These are phyloP conservation scores for Pharus latifolius DNA, from an alignment of 176 grass and related monocot species.

Conservation along the genomic window DNA sequence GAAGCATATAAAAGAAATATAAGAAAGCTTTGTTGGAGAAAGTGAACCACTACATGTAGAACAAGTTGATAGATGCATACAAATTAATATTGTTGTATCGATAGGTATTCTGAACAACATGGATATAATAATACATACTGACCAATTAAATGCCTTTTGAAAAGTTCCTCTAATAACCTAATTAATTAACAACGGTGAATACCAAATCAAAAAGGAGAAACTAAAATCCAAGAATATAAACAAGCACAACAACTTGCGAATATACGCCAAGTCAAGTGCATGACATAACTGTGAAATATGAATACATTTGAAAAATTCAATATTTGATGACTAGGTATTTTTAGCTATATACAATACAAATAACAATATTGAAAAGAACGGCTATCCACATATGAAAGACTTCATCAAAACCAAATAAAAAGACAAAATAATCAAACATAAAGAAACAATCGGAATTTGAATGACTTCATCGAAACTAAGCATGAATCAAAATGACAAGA, in stretches of 20 bases:
- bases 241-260: background rate
- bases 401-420: conserved; percentile 1
- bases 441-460: background rate
- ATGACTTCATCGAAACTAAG: conserved; percentile 3
- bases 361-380: no score
- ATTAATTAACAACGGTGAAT: background rate
- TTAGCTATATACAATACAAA: no score
- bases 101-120: background rate
- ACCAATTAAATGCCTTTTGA: background rate
- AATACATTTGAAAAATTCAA: no score
- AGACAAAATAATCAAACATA: conserved; percentile 8
- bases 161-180: background rate
- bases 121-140: no score
- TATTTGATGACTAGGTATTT: no score
- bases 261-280: background rate
- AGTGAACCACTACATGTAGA: background rate
- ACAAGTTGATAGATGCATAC: conserved; percentile 7
- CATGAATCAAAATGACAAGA: background rate
- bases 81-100: background rate
- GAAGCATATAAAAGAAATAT: no score
- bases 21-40: no score
- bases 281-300: no score
- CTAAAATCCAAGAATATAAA: background rate
- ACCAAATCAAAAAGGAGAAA: background rate
- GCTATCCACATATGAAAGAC: no score